Conservation (phyloP, 2,329 filamentous ascomycete genomes). For the Tolypocladium capitatum region DNA sequence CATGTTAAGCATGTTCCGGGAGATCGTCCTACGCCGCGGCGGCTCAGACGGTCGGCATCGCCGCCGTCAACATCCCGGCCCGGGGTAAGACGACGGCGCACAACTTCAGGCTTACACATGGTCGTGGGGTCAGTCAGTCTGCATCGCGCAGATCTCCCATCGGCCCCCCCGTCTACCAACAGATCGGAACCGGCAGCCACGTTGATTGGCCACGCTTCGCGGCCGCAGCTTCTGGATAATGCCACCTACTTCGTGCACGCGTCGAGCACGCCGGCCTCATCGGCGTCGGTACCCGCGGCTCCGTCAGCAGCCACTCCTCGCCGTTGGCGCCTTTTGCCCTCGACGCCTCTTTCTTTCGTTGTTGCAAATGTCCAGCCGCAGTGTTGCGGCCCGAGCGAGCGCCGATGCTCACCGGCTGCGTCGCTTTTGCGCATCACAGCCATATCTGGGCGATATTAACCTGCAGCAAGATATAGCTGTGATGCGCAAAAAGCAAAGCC, state of each 20-base stretch:
- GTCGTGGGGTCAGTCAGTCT: not conserved
- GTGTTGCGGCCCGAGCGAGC: not conserved
- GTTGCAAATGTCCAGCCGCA: not conserved
- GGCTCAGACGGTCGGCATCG: not conserved
- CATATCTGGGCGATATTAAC: too few relatives aligned
- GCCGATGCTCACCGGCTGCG: too few relatives aligned
- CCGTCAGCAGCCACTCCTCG: not conserved
- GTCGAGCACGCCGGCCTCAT: not conserved
- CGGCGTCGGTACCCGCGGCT: too few relatives aligned
- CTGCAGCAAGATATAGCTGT: not conserved
- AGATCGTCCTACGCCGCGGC: too few relatives aligned
- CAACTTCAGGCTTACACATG: not conserved
- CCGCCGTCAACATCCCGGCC: not conserved
- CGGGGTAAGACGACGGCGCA: not conserved
- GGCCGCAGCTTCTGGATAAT: too few relatives aligned
- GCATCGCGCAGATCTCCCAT: not conserved
- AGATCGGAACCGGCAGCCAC: not conserved
- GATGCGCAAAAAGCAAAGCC: too few relatives aligned
- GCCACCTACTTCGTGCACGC: too few relatives aligned
- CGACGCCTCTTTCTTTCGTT: too few relatives aligned
- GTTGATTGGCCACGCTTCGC: not conserved
- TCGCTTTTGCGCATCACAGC: too few relatives aligned
- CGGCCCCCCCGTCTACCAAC: not conserved
- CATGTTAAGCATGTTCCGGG: too few relatives aligned
- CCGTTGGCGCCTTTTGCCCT: accelerated